Conservation (phyloP, 2,329 filamentous ascomycete species). For the Periconia sp. region DNA sequence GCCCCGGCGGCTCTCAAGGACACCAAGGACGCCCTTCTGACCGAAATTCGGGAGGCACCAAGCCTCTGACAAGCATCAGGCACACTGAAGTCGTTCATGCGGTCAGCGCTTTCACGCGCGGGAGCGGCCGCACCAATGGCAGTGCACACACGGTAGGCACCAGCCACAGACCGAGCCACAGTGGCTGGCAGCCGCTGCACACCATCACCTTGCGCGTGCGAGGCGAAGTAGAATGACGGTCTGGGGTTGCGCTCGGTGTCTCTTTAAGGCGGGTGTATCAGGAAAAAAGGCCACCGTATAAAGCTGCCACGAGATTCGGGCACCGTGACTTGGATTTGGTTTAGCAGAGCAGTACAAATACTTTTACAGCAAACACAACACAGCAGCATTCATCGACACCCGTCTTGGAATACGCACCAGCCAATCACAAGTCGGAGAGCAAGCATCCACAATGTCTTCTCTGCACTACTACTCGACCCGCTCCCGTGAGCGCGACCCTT, state of each 20-base stretch:
- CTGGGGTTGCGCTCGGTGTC: neutral
- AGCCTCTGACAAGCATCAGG: slow-evolving; percentile 8
- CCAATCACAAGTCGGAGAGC: neutral
- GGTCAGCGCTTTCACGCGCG: slow-evolving; percentile 9
- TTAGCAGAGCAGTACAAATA: too few relatives aligned
- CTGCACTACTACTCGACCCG: slow-evolving; percentile 27
- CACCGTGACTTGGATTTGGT: slow-evolving; percentile 3
- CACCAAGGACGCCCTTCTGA: slow-evolving; percentile 3
- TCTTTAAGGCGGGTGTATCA: neutral
- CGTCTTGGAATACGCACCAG: neutral
- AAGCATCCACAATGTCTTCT: slow-evolving; percentile 30
- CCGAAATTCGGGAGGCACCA: slow-evolving; percentile 5
- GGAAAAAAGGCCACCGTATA: slow-evolving; percentile 6
- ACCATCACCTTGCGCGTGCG: neutral
- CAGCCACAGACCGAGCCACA: slow-evolving; percentile 8
- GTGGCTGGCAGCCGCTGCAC: neutral
- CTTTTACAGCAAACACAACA: neutral
- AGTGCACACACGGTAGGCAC: neutral
- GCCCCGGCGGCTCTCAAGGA: slow-evolving; percentile 5
- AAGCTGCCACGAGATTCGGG: neutral
- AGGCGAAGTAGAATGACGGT: neutral
- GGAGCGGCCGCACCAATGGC: slow-evolving; percentile 9
- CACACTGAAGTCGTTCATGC: slow-evolving; percentile 5
- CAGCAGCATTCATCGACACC: neutral
- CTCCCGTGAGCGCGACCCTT: slow-evolving; percentile 24